Evolutionary conservation across 768 basidiomycete species (phyloP).

Genomic region (Phanerochaete carnosa): DNA sequence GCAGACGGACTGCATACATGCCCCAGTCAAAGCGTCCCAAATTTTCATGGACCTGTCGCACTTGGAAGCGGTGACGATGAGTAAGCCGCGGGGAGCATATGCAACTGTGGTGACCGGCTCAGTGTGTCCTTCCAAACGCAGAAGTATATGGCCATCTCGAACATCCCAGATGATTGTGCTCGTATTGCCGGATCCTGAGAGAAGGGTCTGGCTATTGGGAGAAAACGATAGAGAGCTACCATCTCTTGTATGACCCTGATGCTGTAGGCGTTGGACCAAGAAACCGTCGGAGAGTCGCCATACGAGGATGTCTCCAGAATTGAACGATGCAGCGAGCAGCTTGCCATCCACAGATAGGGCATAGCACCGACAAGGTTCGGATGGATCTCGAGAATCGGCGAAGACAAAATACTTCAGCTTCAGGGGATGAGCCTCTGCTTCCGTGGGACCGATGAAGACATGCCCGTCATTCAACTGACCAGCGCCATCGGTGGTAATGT

Average conservation of each 20-base stretch:
- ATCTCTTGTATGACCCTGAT: conserved; percentile 11
- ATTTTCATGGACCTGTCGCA: too few relatives aligned
- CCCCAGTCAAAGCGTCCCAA: too few relatives aligned
- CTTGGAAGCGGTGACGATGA: too few relatives aligned
- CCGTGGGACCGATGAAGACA: not conserved
- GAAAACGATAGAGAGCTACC: conserved; percentile 1
- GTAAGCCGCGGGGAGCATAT: too few relatives aligned
- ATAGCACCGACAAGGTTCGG: not conserved
- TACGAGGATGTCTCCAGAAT: conserved; percentile 14
- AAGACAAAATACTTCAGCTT: not conserved
- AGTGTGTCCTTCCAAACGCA: conserved; percentile 15
- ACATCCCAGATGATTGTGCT: too few relatives aligned
- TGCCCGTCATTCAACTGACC: not conserved
- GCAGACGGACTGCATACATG: too few relatives aligned
- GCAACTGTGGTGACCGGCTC: too few relatives aligned
- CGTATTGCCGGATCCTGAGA: too few relatives aligned
- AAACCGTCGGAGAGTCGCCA: conserved; percentile 22
- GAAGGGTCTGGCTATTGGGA: too few relatives aligned
- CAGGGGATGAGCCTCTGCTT: not conserved
- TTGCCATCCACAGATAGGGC: conserved; percentile 23
- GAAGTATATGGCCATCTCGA: too few relatives aligned
- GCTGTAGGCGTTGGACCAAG: not conserved
- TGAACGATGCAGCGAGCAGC: conserved; percentile 24
- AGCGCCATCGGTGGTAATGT: not conserved
- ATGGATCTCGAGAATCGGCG: not conserved